These are phyloP conservation scores for Gymnopilus junonius DNA, from an alignment of 768 basidiomycete species.

Conservation along the genomic window DNA sequence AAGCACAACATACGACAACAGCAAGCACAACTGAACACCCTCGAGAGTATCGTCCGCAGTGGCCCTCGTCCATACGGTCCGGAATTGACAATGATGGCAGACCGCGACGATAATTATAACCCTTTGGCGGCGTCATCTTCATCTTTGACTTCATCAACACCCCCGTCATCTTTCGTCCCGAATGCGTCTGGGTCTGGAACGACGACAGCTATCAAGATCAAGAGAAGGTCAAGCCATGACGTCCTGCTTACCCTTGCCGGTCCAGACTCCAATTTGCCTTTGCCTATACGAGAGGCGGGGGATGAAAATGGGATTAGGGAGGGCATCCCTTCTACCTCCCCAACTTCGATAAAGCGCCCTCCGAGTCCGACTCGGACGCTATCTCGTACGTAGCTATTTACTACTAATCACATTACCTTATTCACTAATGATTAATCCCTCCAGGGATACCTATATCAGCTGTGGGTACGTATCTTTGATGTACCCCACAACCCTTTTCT, in stretches of 20 bases:
- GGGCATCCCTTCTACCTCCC: slow-evolving; percentile 58
- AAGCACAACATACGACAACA: slow-evolving; percentile 86
- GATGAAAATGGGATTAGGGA: slow-evolving; percentile 66
- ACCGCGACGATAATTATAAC: slow-evolving; percentile 29
- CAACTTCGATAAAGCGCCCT: slow-evolving; percentile 52
- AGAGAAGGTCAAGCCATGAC: slow-evolving; percentile 74
- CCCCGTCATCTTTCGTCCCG: slow-evolving; percentile 36
- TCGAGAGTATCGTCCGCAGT: slow-evolving; percentile 71
- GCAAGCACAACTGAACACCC: slow-evolving; percentile 73
- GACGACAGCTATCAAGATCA: slow-evolving; percentile 48
- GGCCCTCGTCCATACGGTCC: slow-evolving; percentile 66
- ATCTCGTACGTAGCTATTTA: slow-evolving; percentile 63
- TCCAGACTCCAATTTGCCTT: slow-evolving; percentile 74
- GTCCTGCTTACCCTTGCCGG: slow-evolving; percentile 72
- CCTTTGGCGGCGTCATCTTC: slow-evolving; percentile 39
- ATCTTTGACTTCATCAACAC: slow-evolving; percentile 1
- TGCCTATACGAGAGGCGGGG: slow-evolving; percentile 60
- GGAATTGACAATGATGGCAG: slow-evolving; percentile 29
- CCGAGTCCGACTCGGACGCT: slow-evolving; percentile 79
- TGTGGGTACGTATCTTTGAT: slow-evolving; percentile 59
- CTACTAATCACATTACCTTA: slow-evolving; percentile 3
- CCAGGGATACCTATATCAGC: slow-evolving; percentile 78
- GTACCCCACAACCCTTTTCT: slow-evolving; percentile 6
- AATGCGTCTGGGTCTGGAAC: slow-evolving; percentile 19
- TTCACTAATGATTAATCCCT: slow-evolving; percentile 23